Conservation (phyloP, 164 flowering plant genomes). For the Paratinospora sagittata region DNA sequence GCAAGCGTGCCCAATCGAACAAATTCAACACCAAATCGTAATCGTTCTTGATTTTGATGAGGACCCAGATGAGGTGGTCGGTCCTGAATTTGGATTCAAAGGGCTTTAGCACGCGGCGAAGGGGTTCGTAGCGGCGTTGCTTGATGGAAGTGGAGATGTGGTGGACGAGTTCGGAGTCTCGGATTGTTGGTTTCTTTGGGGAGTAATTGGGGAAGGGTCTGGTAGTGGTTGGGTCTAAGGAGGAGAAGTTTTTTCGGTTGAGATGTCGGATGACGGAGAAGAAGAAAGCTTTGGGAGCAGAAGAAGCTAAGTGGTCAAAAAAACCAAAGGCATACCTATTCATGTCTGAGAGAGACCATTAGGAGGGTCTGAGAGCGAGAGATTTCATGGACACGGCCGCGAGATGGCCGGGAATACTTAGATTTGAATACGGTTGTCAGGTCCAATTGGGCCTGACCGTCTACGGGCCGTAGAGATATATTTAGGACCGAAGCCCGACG, state of each 20-base stretch:
- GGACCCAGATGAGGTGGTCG: slow-evolving; percentile 26
- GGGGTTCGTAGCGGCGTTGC: slow-evolving; percentile 28
- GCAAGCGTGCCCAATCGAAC: slow-evolving; percentile 24
- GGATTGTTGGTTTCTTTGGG: slow-evolving; percentile 26
- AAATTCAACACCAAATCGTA: slow-evolving; percentile 19
- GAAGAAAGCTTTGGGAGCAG: slow-evolving; percentile 3
- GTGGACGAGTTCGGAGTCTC: slow-evolving; percentile 25
- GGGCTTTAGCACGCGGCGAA: slow-evolving; percentile 22
- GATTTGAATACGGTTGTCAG: no score
- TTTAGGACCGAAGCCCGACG: no score
- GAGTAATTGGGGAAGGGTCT: slow-evolving; percentile 33
- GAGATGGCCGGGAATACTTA: no score
- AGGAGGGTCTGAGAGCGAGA: background rate
- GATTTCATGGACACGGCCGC: no score
- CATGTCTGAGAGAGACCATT: slow-evolving; percentile 16
- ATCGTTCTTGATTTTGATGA: slow-evolving; percentile 21
- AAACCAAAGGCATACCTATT: slow-evolving; percentile 12
- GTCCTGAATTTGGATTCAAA: slow-evolving; percentile 23
- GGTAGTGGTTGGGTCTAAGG: background rate
- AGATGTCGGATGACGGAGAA: slow-evolving; percentile 2
- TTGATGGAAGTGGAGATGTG: slow-evolving; percentile 27
- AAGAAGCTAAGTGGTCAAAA: background rate
- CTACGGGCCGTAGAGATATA: no score
- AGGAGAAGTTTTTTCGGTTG: slow-evolving; percentile 11
- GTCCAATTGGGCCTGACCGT: no score